phyloP scores from a whole-genome alignment of 2,329 filamentous ascomycete species.

The Alternaria triticimaculans region DNA sequence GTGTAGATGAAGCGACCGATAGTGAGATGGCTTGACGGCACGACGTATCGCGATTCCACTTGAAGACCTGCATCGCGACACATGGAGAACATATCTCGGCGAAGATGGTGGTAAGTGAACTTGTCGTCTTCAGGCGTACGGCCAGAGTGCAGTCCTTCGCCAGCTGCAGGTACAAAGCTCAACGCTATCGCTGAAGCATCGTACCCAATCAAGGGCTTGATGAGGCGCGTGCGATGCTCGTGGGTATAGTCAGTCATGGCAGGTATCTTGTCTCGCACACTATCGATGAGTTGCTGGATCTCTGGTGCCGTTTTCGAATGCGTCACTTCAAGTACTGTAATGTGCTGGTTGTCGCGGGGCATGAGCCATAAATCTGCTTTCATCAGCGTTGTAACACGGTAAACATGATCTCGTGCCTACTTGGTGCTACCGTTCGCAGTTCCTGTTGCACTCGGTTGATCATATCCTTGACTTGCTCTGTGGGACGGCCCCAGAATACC shows the following conservation, averaged over 20 bases:
- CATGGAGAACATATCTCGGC: constrained; percentile 75
- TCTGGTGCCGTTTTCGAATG: constrained; percentile 76
- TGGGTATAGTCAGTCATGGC: constrained; percentile 71
- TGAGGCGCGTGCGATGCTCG: constrained; percentile 72
- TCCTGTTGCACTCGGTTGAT: constrained; percentile 72
- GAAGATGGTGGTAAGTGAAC: constrained; percentile 91
- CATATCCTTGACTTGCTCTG: constrained; percentile 71
- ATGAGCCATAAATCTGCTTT: constrained; percentile 80
- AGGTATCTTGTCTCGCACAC: constrained; percentile 63
- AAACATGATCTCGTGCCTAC: constrained; percentile 57
- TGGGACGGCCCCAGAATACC: constrained; percentile 84
- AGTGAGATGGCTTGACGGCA: constrained; percentile 89
- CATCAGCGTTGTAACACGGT: constrained; percentile 8
- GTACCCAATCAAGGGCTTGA: constrained; percentile 83
- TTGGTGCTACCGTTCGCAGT: constrained; percentile 69
- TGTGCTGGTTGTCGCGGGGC: constrained; percentile 78
- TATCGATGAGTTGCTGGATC: constrained; percentile 67
- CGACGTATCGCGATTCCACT: constrained; percentile 81
- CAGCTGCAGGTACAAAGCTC: constrained; percentile 82
- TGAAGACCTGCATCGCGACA: constrained; percentile 68
- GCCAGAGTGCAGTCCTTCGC: constrained; percentile 56
- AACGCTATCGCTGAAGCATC: constrained; percentile 86
- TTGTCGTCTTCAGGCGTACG: constrained; percentile 60
- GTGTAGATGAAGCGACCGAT: constrained; percentile 79
- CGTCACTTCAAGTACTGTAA: constrained; percentile 85